phyloP scores from a whole-genome alignment of 768 basidiomycete species.

The Boletus bicolor region DNA sequence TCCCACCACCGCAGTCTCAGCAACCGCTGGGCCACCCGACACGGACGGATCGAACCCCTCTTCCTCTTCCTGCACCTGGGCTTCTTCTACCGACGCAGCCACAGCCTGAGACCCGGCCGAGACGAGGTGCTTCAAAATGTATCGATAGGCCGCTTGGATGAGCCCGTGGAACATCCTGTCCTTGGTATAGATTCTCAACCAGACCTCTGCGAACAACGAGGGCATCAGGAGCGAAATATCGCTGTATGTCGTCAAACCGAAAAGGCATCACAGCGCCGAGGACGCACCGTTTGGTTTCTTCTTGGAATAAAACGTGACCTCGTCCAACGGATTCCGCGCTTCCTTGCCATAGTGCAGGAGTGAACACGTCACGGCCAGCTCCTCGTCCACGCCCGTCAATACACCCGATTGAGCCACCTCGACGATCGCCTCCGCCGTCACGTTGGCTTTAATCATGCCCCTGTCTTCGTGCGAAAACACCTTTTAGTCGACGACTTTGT shows the following conservation, averaged over 20 bases:
- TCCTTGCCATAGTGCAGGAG: no score
- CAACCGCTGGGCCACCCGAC: not conserved
- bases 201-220: no score
- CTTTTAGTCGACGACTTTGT: no score
- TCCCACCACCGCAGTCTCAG: not conserved
- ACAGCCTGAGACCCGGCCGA: not conserved
- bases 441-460: no score
- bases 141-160: constrained; percentile 66
- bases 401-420: no score
- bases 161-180: constrained; percentile 46
- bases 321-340: constrained; percentile 63
- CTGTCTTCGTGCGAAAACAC: no score
- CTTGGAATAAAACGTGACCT: constrained; percentile 74
- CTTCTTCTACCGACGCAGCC: not conserved
- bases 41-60: constrained; percentile 13
- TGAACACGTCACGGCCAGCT: no score
- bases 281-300: constrained; percentile 51
- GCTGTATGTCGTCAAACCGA: constrained; percentile 33
- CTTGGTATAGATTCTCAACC: no score
- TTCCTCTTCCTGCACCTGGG: not conserved
- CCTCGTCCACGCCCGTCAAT: no score
- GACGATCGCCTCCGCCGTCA: no score
- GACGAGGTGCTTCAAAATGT: constrained; percentile 31
- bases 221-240: constrained; percentile 53
- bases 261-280: not conserved